Evolutionary conservation across 441 rosid species (phyloP).

Genomic region (Syzygium malaccense): DNA sequence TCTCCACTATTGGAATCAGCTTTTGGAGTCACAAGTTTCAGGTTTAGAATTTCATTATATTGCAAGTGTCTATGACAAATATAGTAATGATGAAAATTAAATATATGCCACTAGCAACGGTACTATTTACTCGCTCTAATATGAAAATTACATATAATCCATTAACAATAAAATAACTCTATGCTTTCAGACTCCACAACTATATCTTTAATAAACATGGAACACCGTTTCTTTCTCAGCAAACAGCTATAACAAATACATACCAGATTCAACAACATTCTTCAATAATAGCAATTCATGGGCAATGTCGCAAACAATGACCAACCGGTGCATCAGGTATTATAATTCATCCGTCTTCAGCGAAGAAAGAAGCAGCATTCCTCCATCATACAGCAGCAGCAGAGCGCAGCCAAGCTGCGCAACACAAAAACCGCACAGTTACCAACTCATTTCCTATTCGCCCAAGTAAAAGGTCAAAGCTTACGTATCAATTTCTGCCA

Average conservation of each 20-base stretch:
- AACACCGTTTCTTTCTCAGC: background rate
- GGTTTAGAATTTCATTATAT: background rate
- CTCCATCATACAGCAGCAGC: constrained; percentile 82
- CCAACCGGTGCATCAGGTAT: background rate
- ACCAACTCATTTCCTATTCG: background rate
- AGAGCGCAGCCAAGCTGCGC: constrained; percentile 65
- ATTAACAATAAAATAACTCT: background rate
- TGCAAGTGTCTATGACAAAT: background rate
- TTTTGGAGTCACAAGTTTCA: background rate
- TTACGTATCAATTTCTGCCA: background rate
- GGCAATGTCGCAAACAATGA: background rate
- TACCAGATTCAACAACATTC: background rate
- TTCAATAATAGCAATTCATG: background rate
- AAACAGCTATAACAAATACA: background rate
- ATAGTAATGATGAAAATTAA: background rate
- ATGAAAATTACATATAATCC: background rate
- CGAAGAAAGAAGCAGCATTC: constrained; percentile 61
- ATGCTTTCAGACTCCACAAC: background rate
- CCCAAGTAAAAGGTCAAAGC: background rate
- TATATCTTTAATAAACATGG: background rate
- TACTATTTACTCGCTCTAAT: background rate
- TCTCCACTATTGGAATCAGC: too few relatives aligned
- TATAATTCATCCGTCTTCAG: background rate
- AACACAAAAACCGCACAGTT: background rate
- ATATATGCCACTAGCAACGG: background rate